Percentiles rank a stretch among this genome's conserved stretches.
These are phyloP conservation scores for Saraca asoca DNA, from an alignment of 331 rosid species.

Conservation along the genomic window DNA sequence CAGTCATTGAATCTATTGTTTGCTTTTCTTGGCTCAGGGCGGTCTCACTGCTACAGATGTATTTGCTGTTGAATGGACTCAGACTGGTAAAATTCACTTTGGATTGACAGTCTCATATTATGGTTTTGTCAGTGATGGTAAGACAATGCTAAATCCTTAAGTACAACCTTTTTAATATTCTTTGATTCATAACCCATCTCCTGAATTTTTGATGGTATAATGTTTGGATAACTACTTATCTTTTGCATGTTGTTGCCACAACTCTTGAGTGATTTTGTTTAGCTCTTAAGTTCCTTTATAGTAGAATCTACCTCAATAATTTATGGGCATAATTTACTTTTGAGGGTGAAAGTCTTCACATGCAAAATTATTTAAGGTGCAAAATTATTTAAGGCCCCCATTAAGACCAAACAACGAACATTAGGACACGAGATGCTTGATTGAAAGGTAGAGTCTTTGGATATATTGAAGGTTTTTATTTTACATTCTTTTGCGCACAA, in stretches of 20 bases:
- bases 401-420: too few species aligned
- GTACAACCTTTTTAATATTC: too few species aligned
- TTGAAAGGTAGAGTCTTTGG: too few species aligned
- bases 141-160: slow-evolving; percentile 29
- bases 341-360: not conserved
- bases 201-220: not conserved
- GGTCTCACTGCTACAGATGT: slow-evolving; percentile 98
- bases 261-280: slow-evolving; percentile 7
- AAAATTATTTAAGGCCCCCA: too few species aligned
- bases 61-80: slow-evolving; percentile 95
- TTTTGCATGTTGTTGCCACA: slow-evolving; percentile 24
- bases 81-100: slow-evolving; percentile 77
- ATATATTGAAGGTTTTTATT: too few species aligned
- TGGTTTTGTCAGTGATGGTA: slow-evolving; percentile 98
- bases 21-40: slow-evolving; percentile 68
- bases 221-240: not conserved
- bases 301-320: not conserved
- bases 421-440: too few species aligned
- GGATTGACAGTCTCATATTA: slow-evolving; percentile 96
- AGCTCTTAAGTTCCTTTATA: slow-evolving; percentile 8
- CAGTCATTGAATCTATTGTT: slow-evolving; percentile 19
- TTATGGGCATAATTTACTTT: slow-evolving; percentile 14
- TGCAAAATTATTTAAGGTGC: too few species aligned
- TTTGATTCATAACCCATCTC: not conserved
- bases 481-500: too few species aligned